These are phyloP conservation scores for Sungouiella blattae DNA, from an alignment of 805 yeast species.

Conservation along the genomic window DNA sequence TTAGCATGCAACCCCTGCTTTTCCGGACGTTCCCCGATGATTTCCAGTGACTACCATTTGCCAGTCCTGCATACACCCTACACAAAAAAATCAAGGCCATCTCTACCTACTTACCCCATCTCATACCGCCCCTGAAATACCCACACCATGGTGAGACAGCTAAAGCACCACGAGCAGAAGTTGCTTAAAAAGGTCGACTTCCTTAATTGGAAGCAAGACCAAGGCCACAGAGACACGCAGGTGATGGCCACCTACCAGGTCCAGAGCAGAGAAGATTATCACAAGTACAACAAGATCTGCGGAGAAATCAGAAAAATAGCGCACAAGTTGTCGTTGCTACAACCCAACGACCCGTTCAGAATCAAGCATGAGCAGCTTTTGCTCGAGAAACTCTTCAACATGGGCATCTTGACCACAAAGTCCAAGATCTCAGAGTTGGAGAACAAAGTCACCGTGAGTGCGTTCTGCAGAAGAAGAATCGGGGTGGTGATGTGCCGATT, in stretches of 20 bases:
- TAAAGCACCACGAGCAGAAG: slow-evolving; percentile 94
- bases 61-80: no score
- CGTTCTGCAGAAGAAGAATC: slow-evolving; percentile 85
- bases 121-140: no score
- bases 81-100: no score
- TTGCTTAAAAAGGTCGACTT: slow-evolving; percentile 93
- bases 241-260: slow-evolving; percentile 94
- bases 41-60: no score
- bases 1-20: no score
- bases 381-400: slow-evolving; percentile 78
- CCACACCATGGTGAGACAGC: slow-evolving; percentile 64
- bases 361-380: slow-evolving; percentile 83
- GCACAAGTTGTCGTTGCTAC: slow-evolving; percentile 76
- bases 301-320: slow-evolving; percentile 90
- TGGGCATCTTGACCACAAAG: slow-evolving; percentile 87
- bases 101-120: no score
- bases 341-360: slow-evolving; percentile 84
- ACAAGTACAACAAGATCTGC: slow-evolving; percentile 87
- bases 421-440: slow-evolving; percentile 90
- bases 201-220: slow-evolving; percentile 96
- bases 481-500: slow-evolving; percentile 93
- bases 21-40: no score
- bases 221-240: slow-evolving; percentile 92
- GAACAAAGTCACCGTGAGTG: slow-evolving; percentile 87
- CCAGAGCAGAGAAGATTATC: slow-evolving; percentile 93